phyloP scores from a whole-genome alignment of 2,329 filamentous ascomycete genomes.

The Clonostachys chloroleuca region DNA sequence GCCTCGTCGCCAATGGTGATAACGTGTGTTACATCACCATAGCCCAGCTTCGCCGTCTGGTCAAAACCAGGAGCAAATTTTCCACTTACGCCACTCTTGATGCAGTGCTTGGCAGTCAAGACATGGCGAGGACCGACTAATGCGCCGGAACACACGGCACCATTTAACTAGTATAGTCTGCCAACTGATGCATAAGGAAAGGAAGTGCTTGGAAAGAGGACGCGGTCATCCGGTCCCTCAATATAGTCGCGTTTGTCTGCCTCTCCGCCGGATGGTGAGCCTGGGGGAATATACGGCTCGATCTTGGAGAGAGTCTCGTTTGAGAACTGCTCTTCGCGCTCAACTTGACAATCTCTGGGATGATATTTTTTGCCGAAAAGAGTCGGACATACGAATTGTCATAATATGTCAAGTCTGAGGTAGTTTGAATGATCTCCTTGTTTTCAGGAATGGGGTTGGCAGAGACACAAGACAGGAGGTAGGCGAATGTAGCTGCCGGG shows the following conservation, averaged over 20 bases:
- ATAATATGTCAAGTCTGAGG: too few relatives aligned
- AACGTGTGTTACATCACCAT: not conserved
- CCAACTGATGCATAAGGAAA: slow-evolving; percentile 13
- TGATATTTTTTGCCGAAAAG: too few relatives aligned
- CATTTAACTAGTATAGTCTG: slow-evolving; percentile 9
- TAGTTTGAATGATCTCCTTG: too few relatives aligned
- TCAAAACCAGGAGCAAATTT: slow-evolving; percentile 15
- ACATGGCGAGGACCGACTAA: slow-evolving; percentile 17
- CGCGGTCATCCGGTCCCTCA: slow-evolving; percentile 10
- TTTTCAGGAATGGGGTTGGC: too few relatives aligned
- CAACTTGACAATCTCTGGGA: too few relatives aligned
- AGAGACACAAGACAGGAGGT: too few relatives aligned
- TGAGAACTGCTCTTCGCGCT: too few relatives aligned
- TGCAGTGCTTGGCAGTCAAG: slow-evolving; percentile 15
- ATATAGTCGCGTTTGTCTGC: not conserved
- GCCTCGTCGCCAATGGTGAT: not conserved
- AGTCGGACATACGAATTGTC: too few relatives aligned
- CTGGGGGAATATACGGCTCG: too few relatives aligned
- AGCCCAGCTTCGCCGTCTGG: slow-evolving; percentile 8
- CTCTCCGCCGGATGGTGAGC: too few relatives aligned
- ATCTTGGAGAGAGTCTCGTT: too few relatives aligned
- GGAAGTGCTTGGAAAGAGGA: slow-evolving; percentile 6
- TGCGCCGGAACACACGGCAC: slow-evolving; percentile 13
- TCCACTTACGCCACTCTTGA: slow-evolving; percentile 8
- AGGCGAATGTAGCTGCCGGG: too few relatives aligned